These are phyloP conservation scores for Pichia norvegensis DNA, from an alignment of 1,139 yeast species.

Conservation along the genomic window DNA sequence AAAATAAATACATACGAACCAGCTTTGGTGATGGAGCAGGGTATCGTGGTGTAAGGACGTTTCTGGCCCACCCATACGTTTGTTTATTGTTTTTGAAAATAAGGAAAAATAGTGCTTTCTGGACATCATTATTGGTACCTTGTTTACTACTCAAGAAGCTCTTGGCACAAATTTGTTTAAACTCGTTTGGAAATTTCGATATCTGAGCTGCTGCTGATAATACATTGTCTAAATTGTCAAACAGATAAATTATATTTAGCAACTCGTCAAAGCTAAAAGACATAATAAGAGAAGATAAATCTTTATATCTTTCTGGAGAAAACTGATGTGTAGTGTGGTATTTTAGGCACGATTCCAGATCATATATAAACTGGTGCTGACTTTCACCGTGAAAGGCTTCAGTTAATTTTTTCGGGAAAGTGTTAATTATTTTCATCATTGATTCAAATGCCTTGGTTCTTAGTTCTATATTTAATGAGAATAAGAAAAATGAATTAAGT, in stretches of 20 bases:
- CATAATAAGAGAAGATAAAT: neutral
- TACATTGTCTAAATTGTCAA: neutral
- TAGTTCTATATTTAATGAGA: neutral
- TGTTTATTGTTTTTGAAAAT: neutral
- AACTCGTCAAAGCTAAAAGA: neutral
- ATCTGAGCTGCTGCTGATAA: neutral
- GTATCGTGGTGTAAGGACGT: constrained; percentile 7
- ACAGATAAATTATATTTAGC: neutral
- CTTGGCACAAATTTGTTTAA: neutral
- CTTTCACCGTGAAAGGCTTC: neutral
- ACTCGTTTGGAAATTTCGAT: neutral
- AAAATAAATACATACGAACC: constrained; percentile 3
- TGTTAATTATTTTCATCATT: neutral
- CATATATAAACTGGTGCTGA: neutral
- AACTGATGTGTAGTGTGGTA: neutral
- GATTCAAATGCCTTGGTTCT: neutral
- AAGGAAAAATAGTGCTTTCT: neutral
- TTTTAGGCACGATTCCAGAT: neutral
- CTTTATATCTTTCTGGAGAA: neutral
- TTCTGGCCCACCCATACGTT: neutral
- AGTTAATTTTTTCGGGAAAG: neutral
- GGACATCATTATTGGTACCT: neutral
- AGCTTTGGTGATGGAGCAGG: constrained; percentile 5
- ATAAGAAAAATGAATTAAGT: neutral
- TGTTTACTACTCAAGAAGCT: too few species aligned